Evolutionary conservation across 208 protist genomes (phyloP), one percentile per base, ranked within the genome.

Genomic region (Naegleria fowleri): DNA sequence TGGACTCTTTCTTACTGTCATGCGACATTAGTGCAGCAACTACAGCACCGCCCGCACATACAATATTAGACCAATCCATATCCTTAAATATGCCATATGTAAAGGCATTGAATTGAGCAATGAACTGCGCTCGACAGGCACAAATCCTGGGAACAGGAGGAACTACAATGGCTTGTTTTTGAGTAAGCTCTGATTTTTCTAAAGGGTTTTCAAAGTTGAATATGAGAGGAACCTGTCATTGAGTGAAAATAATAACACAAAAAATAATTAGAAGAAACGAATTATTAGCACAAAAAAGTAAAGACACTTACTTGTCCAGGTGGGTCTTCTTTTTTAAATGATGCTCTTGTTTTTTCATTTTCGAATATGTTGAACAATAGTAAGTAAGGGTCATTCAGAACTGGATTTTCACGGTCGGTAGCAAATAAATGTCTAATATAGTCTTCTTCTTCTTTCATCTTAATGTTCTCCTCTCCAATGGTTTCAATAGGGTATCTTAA

Each of bases 371-470:
- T 29, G 16, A 79, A 36, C 29, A 79, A 36, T 36, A 36, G 25
- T 36, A 86, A 43, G n/a, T 86, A 86, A 86, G 83, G 83, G 41
- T 86, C 83, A 16, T 86, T 48, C 0, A 86, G 25, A 19, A 86
- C 9, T 43, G 83, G 83, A 86, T 86, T 86, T 22, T 40, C 11
- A 16, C 83, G n/a, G 19, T 86, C 83, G 29, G 40, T 48, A 48
- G 83, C 83, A 86, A 86, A 86, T 39, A 86, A 48, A 13, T 86
- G 9, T 86, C 83, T 86, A 43, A 48, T 38, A 9, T 43, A 43
- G 48, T 86, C 83, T 39, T 86, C 83, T n/a, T 86, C 40, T 29
- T 86, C 40, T 86, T 43, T 86, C 33, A 86, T 86, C 48, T 43
- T 86, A 2, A 40, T 86, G 29, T 43, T 86, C 0, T 86, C 83